Conservation (phyloP, 371 early-diverging fungal species). For the Mucor circinelloides region DNA sequence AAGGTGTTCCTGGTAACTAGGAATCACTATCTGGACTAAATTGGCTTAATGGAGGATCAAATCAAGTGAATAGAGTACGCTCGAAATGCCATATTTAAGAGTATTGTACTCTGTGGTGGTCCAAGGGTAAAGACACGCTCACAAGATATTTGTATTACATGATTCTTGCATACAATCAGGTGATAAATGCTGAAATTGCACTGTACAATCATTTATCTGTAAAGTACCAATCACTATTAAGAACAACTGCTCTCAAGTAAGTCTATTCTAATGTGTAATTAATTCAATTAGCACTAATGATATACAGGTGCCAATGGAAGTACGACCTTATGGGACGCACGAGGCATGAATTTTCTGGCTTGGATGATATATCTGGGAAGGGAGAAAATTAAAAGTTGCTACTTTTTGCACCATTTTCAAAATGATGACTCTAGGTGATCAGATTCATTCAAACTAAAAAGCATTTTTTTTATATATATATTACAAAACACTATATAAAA, state of each 20-base stretch:
- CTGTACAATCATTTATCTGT: conserved; percentile 2
- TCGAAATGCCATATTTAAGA: conserved; percentile 9
- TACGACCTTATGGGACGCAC: background rate
- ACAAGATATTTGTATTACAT: background rate
- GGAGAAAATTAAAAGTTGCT: too few species aligned
- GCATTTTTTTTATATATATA: too few species aligned
- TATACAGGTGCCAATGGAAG: background rate
- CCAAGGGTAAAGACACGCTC: background rate
- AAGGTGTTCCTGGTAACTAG: background rate
- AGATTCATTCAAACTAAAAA: too few species aligned
- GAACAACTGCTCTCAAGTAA: conserved; percentile 5
- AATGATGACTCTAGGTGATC: too few species aligned
- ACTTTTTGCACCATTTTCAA: too few species aligned
- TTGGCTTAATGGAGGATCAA: background rate
- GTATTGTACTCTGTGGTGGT: conserved; percentile 2
- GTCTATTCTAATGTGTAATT: background rate
- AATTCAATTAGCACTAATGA: background rate
- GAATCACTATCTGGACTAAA: background rate
- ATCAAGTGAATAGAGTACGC: conserved; percentile 11
- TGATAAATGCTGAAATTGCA: conserved; percentile 9
- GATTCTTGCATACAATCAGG: background rate
- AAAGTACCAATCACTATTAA: background rate
- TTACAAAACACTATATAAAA: too few species aligned
- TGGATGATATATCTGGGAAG: too few species aligned
- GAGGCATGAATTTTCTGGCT: background rate